Conservation (phyloP, 805 yeast genomes). For the Starmerella cellae region DNA sequence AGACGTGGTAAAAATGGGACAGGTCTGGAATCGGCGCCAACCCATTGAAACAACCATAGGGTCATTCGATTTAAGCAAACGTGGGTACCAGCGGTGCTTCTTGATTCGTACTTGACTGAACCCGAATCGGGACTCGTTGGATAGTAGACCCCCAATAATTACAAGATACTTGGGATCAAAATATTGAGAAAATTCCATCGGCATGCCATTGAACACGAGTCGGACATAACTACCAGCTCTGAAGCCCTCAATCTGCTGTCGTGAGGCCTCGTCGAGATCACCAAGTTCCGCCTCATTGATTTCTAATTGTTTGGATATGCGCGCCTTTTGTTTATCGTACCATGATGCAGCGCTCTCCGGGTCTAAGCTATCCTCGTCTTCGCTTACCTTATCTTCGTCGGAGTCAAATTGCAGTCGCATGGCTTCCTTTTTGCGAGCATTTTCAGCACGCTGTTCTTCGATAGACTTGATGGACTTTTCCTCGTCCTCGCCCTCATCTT, state of each 20-base stretch:
- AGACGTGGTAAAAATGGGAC: conserved; percentile 89
- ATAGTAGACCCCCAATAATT: conserved; percentile 76
- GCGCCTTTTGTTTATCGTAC: conserved; percentile 95
- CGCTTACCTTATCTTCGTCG: conserved; percentile 44
- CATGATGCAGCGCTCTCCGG: conserved; percentile 79
- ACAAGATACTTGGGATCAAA: conserved; percentile 78
- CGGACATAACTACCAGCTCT: conserved; percentile 91
- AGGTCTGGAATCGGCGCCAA: conserved; percentile 96
- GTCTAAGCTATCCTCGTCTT: conserved; percentile 64
- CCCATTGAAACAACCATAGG: conserved; percentile 89
- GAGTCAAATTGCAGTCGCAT: conserved; percentile 81
- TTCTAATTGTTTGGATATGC: conserved; percentile 89
- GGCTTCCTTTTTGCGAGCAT: conserved; percentile 82
- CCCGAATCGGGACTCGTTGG: conserved; percentile 88
- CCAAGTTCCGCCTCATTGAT: conserved; percentile 63
- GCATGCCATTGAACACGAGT: conserved; percentile 64
- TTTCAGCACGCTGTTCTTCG: conserved; percentile 63
- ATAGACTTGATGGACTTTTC: conserved; percentile 32
- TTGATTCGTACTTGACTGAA: conserved; percentile 84
- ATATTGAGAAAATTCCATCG: conserved; percentile 80
- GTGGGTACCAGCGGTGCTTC: conserved; percentile 98
- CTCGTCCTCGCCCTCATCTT: conserved; percentile 23
- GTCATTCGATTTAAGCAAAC: conserved; percentile 86
- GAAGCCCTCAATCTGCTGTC: conserved; percentile 78
- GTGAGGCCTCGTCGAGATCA: conserved; percentile 58